A percentile compares a stretch with the other conserved stretches of the same genome.
phyloP scores from a whole-genome alignment of 345 rosid species.

The Heritiera littoralis region DNA sequence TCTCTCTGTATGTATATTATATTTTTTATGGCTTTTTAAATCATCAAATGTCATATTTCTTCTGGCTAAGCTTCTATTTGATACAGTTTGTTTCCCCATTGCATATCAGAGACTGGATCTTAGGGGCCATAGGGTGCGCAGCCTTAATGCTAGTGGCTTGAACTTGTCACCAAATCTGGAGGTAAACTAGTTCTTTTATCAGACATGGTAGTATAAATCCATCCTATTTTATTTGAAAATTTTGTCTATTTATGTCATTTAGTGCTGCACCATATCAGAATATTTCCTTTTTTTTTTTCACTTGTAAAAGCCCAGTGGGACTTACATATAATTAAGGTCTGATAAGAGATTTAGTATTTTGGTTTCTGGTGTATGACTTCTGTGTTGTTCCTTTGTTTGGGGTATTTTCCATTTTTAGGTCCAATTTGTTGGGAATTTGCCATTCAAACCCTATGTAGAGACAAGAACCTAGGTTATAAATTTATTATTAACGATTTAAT shows the following conservation, averaged over 20 bases:
- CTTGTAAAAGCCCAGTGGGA: background rate
- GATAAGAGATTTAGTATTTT: background rate
- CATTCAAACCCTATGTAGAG: background rate
- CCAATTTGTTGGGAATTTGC: background rate
- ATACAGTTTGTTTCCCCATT: constrained; percentile 20
- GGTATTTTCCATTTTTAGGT: constrained; percentile 15
- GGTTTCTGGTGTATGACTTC: constrained; percentile 5
- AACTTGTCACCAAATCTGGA: constrained; percentile 84
- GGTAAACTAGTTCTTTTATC: constrained; percentile 46
- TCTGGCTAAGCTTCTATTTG: background rate
- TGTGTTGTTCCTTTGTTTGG: background rate
- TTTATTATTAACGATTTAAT: background rate
- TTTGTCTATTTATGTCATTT: background rate
- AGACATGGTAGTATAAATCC: background rate
- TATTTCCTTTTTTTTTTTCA: background rate
- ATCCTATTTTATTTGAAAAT: background rate
- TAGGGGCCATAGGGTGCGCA: constrained; percentile 90
- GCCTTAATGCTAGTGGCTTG: constrained; percentile 73
- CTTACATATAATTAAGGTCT: background rate
- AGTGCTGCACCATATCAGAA: background rate
- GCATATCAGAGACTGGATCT: constrained; percentile 82
- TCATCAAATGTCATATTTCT: constrained; percentile 16
- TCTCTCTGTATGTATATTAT: background rate
- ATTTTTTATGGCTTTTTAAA: background rate
- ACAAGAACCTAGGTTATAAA: background rate